Base-by-base conservation (phyloP, 768 basidiomycete genomes). In the Mycena galericulata region DNA sequence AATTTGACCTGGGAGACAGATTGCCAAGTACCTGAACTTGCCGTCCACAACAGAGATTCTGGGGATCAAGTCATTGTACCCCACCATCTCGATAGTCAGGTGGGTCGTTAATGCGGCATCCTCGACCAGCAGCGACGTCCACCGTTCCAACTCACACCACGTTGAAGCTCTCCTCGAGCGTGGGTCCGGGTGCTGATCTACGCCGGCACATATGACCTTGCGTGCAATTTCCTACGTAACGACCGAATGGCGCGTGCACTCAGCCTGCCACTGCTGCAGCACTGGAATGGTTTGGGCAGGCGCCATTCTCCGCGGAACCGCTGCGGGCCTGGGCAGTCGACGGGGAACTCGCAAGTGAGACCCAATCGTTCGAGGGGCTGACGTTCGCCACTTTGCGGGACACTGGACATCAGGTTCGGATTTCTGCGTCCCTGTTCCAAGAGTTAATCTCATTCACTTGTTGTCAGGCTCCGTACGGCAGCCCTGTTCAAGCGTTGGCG, bases 211-310 rank as follows among this genome's bases (percentile, higher is more conserved):
- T 83, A 82, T 62, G 85, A 88, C 71, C 83, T 80, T 77, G 80
- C 83, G 32, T 85, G 85, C 70, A 90, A 90, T 70, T 86, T 83
- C 81, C 78, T 89, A 46, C 88, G 86, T 0, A 89, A 89, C 73
- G 84, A 87, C 70, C 79, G 79, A 9, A 87, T 87, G 86, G 81
- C 87, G 24, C 79, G 84, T 24, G 79, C 73, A n/a, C n/a, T n/a
- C n/a, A n/a, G n/a, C n/a, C n/a, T n/a, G n/a, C n/a, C n/a, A n/a
- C n/a, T n/a, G n/a, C n/a, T n/a, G n/a, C n/a, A n/a, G n/a, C n/a
- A 4, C 75, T 91, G 40, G 82, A 88, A 32, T 91, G 89, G 90
- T 79, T 80, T n/a, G 89, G 88, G 4, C 75, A 82, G 65, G 76
- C 79, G 36, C 81, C 72, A 3, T 90, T 87, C 74, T 75, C 73